phyloP scores from a whole-genome alignment of 495 filamentous ascomycete genomes.

The Aspergillus incahuasiensis region DNA sequence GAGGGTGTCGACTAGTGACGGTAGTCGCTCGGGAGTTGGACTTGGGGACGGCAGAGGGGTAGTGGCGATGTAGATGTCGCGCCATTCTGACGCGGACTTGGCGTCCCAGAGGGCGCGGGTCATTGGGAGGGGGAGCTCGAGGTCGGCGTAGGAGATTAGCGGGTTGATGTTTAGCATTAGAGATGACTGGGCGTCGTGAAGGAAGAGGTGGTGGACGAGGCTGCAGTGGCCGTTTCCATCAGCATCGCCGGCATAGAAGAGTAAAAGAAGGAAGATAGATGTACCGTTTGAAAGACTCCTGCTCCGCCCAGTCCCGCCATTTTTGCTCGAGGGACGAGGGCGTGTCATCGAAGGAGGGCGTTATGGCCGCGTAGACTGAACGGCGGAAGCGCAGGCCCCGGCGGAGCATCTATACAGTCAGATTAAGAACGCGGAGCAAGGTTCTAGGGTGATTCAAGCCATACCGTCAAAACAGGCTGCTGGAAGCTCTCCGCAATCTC shows the following conservation, averaged over 20 bases:
- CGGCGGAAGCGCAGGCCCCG: conserved; percentile 25
- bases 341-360: conserved; percentile 40
- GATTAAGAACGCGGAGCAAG: too few relatives aligned
- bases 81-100: conserved; percentile 51
- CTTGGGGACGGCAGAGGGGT: conserved; percentile 1
- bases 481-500: conserved; percentile 62
- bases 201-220: conserved; percentile 52
- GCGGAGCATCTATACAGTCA: conserved; percentile 36
- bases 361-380: conserved; percentile 43
- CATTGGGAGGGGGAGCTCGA: conserved; percentile 55
- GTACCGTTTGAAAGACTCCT: conserved; percentile 51
- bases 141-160: conserved; percentile 59
- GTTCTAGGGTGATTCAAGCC: background rate
- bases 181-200: conserved; percentile 55
- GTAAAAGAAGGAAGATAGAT: background rate
- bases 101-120: conserved; percentile 54
- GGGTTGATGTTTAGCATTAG: conserved; percentile 54
- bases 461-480: conserved; percentile 45
- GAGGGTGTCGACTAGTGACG: conserved; percentile 48
- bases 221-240: conserved; percentile 26
- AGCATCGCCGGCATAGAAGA: background rate
- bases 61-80: conserved; percentile 41
- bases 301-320: conserved; percentile 56
- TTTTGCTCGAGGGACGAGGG: conserved; percentile 48
- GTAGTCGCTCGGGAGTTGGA: conserved; percentile 33